These are phyloP conservation scores for Metrosideros polymorpha DNA, from an alignment of 441 rosid genomes.

Conservation along the genomic window DNA sequence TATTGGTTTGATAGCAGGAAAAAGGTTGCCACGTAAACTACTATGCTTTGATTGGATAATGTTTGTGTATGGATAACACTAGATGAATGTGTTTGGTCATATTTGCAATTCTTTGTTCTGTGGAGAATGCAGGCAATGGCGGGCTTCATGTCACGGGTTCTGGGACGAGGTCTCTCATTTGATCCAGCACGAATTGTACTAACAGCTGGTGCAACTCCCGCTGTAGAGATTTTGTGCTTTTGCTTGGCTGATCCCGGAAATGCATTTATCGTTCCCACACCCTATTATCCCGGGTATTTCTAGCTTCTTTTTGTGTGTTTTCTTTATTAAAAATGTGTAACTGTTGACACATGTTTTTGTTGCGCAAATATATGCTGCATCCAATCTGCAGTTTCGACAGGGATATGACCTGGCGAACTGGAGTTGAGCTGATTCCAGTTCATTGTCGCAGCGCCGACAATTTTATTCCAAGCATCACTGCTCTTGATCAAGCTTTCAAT, in stretches of 20 bases:
- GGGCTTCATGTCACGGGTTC: constrained; percentile 60
- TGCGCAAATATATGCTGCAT: constrained; percentile 1
- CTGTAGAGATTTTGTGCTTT: constrained; percentile 70
- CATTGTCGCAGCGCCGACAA: constrained; percentile 83
- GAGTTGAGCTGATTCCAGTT: constrained; percentile 77
- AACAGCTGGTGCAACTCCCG: constrained; percentile 74
- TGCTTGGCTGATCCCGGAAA: constrained; percentile 91
- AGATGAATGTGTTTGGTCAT: neutral
- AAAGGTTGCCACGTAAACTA: neutral
- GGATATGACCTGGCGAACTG: constrained; percentile 67
- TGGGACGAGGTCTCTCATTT: constrained; percentile 39
- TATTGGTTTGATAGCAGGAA: neutral
- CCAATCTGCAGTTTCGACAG: constrained; percentile 65
- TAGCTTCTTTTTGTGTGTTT: neutral
- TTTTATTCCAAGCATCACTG: constrained; percentile 50
- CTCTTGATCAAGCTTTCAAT: constrained; percentile 74
- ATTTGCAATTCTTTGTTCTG: neutral
- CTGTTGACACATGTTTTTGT: neutral
- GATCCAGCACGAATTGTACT: constrained; percentile 61
- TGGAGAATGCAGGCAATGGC: constrained; percentile 58
- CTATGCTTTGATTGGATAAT: neutral
- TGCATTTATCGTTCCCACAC: constrained; percentile 76
- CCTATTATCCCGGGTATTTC: constrained; percentile 77
- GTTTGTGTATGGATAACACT: neutral
- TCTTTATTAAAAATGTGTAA: neutral